Base-by-base conservation (phyloP, 805 yeast species). In the Lachancea sp. region DNA sequence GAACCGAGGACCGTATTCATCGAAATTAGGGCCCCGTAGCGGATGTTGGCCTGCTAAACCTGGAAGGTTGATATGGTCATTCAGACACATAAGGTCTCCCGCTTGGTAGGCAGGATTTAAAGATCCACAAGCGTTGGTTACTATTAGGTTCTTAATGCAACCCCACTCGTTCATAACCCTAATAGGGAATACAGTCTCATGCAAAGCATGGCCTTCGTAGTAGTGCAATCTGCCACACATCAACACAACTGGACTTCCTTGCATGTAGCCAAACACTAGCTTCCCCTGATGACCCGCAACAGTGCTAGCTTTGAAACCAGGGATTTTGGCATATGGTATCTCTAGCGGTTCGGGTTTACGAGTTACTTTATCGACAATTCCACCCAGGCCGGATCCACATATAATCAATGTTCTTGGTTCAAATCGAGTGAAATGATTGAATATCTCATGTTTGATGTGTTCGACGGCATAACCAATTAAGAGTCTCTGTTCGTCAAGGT, bases 101-200 rank as follows among this genome's bases (percentile, higher is more conserved):
- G 90, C 84, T 39, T 71, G 70, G 61, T 63, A 89, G 3, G 53
- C 56, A 2, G 75, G 63, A 53, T 87, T 83, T 34, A 83, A 61
- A 1, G 96, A 97, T 34, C 97, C 98, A 2, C 96, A 95, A 1
- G 98, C 98, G 63, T 90, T 90, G n/a, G 97, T 90, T 8, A 82
- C 94, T 18, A 90, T 68, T 31, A 90, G 68, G 3, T 71, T 68
- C 33, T 69, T 61, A 21, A 80, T 77, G 29, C 43, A 40, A 0
- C 82, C 86, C 52, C 89, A 63, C 29, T 67, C 58, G 37, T 77
- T 70, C 40, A 94, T 77, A 18, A 83, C 80, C 43, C 98, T 73
- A 13, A 90, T 70, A 0, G 97, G 96, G 59, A 87, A 83, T 0
- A 87, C 86, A 1, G 95, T 81, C 40, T 83, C 84, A 44, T 74